These are phyloP conservation scores for Trametes sanguinea DNA, from an alignment of 768 basidiomycete species.

Conservation along the genomic window DNA sequence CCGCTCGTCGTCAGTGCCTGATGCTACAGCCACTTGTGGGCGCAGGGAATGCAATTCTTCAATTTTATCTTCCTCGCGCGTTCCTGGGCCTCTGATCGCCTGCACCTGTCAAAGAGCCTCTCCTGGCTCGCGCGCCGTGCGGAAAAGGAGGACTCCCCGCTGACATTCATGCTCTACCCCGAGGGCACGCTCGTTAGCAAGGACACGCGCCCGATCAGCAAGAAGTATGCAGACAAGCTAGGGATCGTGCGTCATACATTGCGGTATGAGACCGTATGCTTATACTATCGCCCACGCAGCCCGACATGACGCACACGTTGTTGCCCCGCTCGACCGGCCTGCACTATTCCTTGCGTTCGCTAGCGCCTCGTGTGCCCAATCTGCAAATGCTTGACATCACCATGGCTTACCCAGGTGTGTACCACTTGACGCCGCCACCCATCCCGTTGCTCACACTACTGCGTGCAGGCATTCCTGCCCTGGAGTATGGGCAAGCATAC, in stretches of 20 bases:
- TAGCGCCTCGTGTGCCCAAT: slow-evolving; percentile 73
- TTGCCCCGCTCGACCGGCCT: slow-evolving; percentile 93
- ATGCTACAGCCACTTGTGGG: neutral
- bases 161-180: slow-evolving; percentile 88
- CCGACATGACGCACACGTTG: slow-evolving; percentile 77
- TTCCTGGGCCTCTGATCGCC: slow-evolving; percentile 85
- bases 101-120: slow-evolving; percentile 64
- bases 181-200: slow-evolving; percentile 94
- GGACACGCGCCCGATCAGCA: slow-evolving; percentile 82
- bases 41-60: slow-evolving; percentile 90
- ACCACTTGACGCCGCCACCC: neutral
- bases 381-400: slow-evolving; percentile 90
- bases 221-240: slow-evolving; percentile 84
- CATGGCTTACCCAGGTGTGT: slow-evolving; percentile 82
- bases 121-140: slow-evolving; percentile 68
- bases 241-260: slow-evolving; percentile 67
- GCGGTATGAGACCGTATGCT: neutral
- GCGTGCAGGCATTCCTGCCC: slow-evolving; percentile 66
- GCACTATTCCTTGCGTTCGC: slow-evolving; percentile 78
- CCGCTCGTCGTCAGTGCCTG: neutral
- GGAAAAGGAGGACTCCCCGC: slow-evolving; percentile 65
- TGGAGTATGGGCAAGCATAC: slow-evolving; percentile 82
- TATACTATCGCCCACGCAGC: slow-evolving; percentile 41
- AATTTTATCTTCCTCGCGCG: slow-evolving; percentile 91
- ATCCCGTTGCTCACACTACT: neutral